A percentile compares a stretch with the other conserved stretches of the same genome.
Conservation (phyloP, 2,329 filamentous ascomycete species). For the Akanthomyces muscarius region DNA sequence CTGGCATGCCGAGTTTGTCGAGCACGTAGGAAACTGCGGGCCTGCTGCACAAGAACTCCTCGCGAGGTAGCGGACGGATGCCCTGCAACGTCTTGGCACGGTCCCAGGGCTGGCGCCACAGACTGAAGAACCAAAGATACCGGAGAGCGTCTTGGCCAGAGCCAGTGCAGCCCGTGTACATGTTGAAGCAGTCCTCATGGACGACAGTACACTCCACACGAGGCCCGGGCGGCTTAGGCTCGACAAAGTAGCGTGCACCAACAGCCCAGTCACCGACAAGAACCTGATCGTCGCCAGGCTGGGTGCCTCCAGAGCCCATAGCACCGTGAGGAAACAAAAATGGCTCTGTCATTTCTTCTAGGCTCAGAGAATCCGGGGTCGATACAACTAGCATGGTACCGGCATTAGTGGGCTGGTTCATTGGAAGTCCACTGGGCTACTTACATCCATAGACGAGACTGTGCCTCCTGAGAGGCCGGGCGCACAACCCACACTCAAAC, state of each 20-base stretch:
- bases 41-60: background rate
- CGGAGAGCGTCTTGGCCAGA: background rate
- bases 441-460: background rate
- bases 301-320: background rate
- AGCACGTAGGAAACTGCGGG: background rate
- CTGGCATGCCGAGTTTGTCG: background rate
- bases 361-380: background rate
- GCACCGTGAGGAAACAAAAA: background rate
- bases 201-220: background rate
- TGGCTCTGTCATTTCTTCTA: background rate
- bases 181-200: background rate
- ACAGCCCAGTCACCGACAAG: background rate
- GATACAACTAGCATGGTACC: background rate
- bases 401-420: background rate
- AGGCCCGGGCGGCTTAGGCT: background rate
- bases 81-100: background rate
- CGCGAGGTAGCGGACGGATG: background rate
- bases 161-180: background rate
- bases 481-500: slow-evolving; percentile 6
- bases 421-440: background rate
- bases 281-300: background rate
- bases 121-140: background rate
- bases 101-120: slow-evolving; percentile 9
- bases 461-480: background rate
- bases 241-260: slow-evolving; percentile 1